These are phyloP conservation scores for Tricholoma sp. DNA, from an alignment of 768 basidiomycete species.

Conservation along the genomic window DNA sequence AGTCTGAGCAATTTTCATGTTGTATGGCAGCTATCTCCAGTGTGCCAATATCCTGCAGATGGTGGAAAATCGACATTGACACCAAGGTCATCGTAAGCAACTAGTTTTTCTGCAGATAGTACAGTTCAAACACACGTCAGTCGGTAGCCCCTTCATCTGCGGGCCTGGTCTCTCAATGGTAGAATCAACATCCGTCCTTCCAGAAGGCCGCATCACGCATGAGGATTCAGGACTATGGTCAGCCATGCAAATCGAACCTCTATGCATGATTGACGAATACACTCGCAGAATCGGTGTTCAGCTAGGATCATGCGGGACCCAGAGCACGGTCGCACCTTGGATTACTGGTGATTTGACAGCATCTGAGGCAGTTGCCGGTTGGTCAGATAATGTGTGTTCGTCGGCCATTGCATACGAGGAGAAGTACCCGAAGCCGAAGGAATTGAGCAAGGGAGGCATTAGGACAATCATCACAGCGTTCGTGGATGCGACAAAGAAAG, in stretches of 20 bases:
- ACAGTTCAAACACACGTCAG: constrained; percentile 21
- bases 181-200: constrained; percentile 62
- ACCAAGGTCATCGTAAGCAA: constrained; percentile 54
- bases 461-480: constrained; percentile 52
- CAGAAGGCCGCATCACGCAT: constrained; percentile 59
- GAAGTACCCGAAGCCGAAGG: constrained; percentile 48
- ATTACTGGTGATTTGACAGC: constrained; percentile 31
- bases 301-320: constrained; percentile 77
- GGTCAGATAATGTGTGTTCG: constrained; percentile 53
- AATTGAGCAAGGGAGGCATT: constrained; percentile 52
- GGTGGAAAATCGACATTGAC: constrained; percentile 52
- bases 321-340: constrained; percentile 69
- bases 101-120: constrained; percentile 17
- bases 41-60: constrained; percentile 57
- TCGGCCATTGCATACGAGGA: constrained; percentile 42
- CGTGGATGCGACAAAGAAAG: constrained; percentile 42
- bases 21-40: constrained; percentile 38
- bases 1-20: too few relatives aligned
- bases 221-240: constrained; percentile 62
- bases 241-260: constrained; percentile 44
- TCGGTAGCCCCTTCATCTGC: constrained; percentile 47
- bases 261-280: constrained; percentile 55
- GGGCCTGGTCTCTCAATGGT: constrained; percentile 54
- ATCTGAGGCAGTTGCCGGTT: constrained; percentile 36
- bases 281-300: constrained; percentile 65